These are phyloP conservation scores for Phytophthora megakarya DNA, from an alignment of 352 stramenopile species.

Conservation along the genomic window DNA sequence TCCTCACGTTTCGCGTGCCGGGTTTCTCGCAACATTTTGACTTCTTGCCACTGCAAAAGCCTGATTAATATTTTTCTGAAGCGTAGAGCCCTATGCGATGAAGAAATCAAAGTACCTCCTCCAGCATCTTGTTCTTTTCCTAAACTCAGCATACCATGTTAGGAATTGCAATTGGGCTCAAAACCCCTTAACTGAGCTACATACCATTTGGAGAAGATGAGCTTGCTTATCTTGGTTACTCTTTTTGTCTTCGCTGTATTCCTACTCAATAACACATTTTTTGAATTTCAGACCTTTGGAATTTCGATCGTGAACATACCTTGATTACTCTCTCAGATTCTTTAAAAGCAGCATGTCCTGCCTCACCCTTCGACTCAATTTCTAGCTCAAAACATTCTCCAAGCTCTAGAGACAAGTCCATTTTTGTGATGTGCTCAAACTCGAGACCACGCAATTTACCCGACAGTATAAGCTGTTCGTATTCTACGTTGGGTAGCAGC, in stretches of 20 bases:
- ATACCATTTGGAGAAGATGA: conserved; percentile 39
- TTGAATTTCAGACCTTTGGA: neutral
- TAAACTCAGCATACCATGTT: conserved; percentile 1
- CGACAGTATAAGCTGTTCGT: conserved; percentile 74
- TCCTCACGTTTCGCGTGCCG: conserved; percentile 30
- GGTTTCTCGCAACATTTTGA: conserved; percentile 40
- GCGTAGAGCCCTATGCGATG: neutral
- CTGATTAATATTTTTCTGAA: neutral
- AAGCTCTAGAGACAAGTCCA: conserved; percentile 82
- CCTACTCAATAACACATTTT: conserved; percentile 17
- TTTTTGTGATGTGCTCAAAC: conserved; percentile 83
- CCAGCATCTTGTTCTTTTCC: conserved; percentile 48
- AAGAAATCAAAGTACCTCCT: conserved; percentile 29
- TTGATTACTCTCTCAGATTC: conserved; percentile 48
- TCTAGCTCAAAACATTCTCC: conserved; percentile 89
- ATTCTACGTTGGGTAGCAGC: conserved; percentile 74
- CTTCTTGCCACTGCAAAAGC: conserved; percentile 49
- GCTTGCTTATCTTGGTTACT: conserved; percentile 32
- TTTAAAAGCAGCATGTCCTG: conserved; percentile 52
- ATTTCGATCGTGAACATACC: conserved; percentile 17
- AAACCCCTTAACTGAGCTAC: neutral
- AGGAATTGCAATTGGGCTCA: neutral
- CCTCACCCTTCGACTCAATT: conserved; percentile 49
- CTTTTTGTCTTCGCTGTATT: conserved; percentile 40
- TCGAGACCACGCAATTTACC: conserved; percentile 71